Evolutionary conservation across 805 yeast species (phyloP).

Genomic region (Starmera dryadoides): DNA sequence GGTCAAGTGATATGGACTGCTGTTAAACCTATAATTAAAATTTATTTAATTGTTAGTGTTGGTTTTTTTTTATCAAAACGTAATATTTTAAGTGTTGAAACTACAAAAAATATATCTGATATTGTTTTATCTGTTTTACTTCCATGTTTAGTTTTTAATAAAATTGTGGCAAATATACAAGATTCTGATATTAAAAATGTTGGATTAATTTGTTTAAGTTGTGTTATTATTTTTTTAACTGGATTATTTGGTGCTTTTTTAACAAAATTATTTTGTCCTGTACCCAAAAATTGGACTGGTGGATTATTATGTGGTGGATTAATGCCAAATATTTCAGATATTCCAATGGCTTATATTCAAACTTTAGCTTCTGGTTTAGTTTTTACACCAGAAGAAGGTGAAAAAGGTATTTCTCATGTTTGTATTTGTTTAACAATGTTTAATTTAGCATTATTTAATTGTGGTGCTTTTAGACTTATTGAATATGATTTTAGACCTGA

Average conservation of each 20-base stretch:
- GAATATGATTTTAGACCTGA: constrained; percentile 54
- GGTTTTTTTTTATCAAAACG: constrained; percentile 60
- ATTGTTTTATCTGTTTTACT: constrained; percentile 60
- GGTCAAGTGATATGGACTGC: constrained; percentile 67
- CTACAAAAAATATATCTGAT: constrained; percentile 63
- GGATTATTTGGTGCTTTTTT: constrained; percentile 38
- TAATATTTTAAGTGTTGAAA: constrained; percentile 58
- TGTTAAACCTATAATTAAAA: constrained; percentile 81
- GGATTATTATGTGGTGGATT: constrained; percentile 68
- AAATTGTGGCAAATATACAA: constrained; percentile 58
- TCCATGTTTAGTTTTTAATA: constrained; percentile 72
- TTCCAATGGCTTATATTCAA: constrained; percentile 79
- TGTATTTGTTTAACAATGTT: constrained; percentile 66
- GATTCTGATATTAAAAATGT: constrained; percentile 62
- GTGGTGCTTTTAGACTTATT: constrained; percentile 63
- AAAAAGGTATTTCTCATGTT: constrained; percentile 73
- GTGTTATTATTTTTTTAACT: constrained; percentile 33
- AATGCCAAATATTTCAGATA: constrained; percentile 73
- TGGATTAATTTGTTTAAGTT: constrained; percentile 54
- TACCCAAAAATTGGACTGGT: constrained; percentile 71
- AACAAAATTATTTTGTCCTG: constrained; percentile 40
- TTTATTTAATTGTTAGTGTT: constrained; percentile 59
- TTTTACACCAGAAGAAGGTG: constrained; percentile 48
- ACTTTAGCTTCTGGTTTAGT: constrained; percentile 57
- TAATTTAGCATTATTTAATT: constrained; percentile 58